Percentiles rank a stretch among this genome's conserved stretches.
Evolutionary conservation across 2,329 filamentous ascomycete species (phyloP).

Genomic region (Claviceps lovelessii): DNA sequence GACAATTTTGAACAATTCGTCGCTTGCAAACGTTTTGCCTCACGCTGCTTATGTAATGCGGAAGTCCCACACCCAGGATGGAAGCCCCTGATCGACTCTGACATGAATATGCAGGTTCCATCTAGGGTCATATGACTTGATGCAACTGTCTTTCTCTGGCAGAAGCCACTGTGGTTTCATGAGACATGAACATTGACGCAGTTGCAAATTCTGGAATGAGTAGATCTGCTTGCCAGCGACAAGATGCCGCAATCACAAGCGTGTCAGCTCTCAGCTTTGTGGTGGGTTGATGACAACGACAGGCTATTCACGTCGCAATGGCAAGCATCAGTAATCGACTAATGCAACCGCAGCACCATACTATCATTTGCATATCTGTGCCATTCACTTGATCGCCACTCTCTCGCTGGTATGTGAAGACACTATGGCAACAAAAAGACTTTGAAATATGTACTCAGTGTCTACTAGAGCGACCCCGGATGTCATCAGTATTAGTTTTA

Average conservation of each 20-base stretch:
- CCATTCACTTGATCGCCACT: slow-evolving; percentile 31
- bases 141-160: no score
- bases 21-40: neutral
- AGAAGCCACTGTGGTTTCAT: neutral
- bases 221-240: neutral
- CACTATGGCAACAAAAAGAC: neutral
- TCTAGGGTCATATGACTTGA: neutral
- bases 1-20: neutral
- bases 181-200: neutral
- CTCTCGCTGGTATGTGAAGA: slow-evolving; percentile 28
- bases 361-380: slow-evolving; percentile 35
- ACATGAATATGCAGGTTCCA: neutral
- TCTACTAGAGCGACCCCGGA: slow-evolving; percentile 30
- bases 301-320: neutral
- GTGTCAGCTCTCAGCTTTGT: slow-evolving; percentile 6
- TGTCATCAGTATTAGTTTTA: slow-evolving; percentile 33
- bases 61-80: neutral
- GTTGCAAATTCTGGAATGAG: neutral
- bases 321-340: neutral
- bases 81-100: neutral
- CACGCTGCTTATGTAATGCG: neutral
- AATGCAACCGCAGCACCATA: slow-evolving; percentile 23
- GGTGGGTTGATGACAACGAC: slow-evolving; percentile 2
- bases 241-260: slow-evolving; percentile 7
- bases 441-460: neutral